phyloP scores from a whole-genome alignment of 495 filamentous ascomycete genomes.

The Penicillium nucicola region DNA sequence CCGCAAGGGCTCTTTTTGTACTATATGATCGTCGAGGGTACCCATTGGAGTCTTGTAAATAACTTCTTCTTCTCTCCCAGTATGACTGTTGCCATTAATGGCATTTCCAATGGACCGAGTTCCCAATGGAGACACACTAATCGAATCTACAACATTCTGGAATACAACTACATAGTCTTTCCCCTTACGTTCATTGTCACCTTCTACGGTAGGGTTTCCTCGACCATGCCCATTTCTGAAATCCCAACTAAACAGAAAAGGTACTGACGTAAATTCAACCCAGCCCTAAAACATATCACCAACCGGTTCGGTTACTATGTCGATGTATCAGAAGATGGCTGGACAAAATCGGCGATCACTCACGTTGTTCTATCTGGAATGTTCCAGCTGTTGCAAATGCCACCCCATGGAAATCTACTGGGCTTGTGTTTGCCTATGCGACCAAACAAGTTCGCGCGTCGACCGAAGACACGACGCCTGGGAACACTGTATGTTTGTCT shows the following conservation, averaged over 20 bases:
- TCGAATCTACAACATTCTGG: constrained; percentile 1
- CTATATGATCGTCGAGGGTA: too few relatives aligned
- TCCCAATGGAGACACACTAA: constrained; percentile 2
- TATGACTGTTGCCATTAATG: not conserved
- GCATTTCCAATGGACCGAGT: not conserved
- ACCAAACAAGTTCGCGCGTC: not conserved
- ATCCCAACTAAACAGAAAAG: not conserved
- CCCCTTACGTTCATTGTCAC: constrained; percentile 1
- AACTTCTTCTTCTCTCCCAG: not conserved
- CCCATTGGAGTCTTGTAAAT: too few relatives aligned
- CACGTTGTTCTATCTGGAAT: not conserved
- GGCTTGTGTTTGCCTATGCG: constrained; percentile 5
- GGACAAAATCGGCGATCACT: constrained; percentile 2
- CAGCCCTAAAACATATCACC: not conserved
- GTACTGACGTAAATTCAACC: too few relatives aligned
- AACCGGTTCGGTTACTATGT: constrained; percentile 1
- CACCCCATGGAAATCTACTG: not conserved
- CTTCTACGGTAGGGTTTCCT: not conserved
- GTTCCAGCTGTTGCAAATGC: not conserved
- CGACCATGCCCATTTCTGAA: not conserved
- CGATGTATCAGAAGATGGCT: not conserved
- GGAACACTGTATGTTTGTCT: constrained; percentile 3
- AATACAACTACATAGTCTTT: constrained; percentile 6
- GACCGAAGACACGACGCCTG: not conserved
- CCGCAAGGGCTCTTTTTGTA: too few relatives aligned